Evolutionary conservation across 2,329 filamentous ascomycete species (phyloP).

Genomic region (Sporothrix globosa): DNA sequence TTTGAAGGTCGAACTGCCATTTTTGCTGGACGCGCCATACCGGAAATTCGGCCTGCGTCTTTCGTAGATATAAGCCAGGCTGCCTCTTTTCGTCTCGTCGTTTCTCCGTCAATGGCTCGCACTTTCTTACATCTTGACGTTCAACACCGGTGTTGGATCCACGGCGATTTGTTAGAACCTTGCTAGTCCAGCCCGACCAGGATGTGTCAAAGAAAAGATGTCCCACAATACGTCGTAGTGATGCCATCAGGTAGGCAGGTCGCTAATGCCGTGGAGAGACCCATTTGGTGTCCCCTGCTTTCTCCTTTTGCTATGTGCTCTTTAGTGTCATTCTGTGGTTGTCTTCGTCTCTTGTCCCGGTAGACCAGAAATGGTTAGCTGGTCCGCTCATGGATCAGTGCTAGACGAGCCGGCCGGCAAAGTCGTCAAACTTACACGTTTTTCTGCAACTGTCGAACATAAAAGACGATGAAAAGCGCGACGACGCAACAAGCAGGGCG

Average conservation of each 20-base stretch:
- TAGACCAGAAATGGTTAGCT: not conserved
- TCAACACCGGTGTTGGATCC: not conserved
- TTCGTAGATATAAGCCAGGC: not conserved
- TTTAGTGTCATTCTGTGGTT: not conserved
- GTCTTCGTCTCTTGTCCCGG: not conserved
- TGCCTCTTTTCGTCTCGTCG: slow-evolving; percentile 9
- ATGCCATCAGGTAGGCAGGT: not conserved
- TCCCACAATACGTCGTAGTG: slow-evolving; percentile 16
- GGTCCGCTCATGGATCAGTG: not conserved
- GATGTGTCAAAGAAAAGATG: not conserved
- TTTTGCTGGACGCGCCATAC: no score
- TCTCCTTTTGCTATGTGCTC: not conserved
- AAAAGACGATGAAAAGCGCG: not conserved
- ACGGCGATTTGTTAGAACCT: not conserved
- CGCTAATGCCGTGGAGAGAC: slow-evolving; percentile 9
- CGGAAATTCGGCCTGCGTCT: not conserved
- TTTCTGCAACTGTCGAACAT: slow-evolving; percentile 1
- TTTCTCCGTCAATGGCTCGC: not conserved
- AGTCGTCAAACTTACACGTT: not conserved
- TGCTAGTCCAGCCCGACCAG: not conserved
- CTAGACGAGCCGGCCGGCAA: slow-evolving; percentile 19
- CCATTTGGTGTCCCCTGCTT: not conserved
- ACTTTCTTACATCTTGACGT: not conserved
- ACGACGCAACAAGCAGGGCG: not conserved
- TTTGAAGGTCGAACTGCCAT: not conserved